Evolutionary conservation across 371 early-diverging fungal species (phyloP).

Genomic region (Mortierella sp.): DNA sequence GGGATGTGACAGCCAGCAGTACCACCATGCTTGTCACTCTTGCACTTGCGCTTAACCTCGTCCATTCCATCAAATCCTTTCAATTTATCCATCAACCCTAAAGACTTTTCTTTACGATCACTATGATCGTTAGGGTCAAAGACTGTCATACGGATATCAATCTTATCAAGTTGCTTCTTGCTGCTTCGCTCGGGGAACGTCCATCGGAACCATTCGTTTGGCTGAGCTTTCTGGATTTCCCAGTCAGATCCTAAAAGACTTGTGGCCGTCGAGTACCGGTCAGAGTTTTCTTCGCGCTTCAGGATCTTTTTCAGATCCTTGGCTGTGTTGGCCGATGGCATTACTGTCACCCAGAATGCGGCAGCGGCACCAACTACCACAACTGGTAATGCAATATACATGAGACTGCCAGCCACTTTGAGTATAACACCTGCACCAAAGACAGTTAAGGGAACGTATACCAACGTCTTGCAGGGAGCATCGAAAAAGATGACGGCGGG

Average conservation of each 20-base stretch:
- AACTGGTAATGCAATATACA: slow-evolving; percentile 32
- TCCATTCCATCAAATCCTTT: slow-evolving; percentile 5
- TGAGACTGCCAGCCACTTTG: slow-evolving; percentile 30
- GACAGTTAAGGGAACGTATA: slow-evolving; percentile 32
- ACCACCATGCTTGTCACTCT: background rate
- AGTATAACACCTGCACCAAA: slow-evolving; percentile 34
- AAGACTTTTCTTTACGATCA: slow-evolving; percentile 19
- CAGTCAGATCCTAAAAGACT: slow-evolving; percentile 37
- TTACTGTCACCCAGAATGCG: slow-evolving; percentile 22
- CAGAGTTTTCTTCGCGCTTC: slow-evolving; percentile 28
- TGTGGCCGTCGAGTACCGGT: slow-evolving; percentile 28
- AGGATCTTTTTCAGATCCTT: slow-evolving; percentile 49
- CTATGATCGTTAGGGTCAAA: slow-evolving; percentile 43
- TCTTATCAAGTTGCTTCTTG: slow-evolving; percentile 32
- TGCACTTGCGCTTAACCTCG: slow-evolving; percentile 12
- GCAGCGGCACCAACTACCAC: slow-evolving; percentile 34
- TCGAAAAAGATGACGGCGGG: slow-evolving; percentile 40
- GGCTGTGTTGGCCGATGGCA: slow-evolving; percentile 37
- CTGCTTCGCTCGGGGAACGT: slow-evolving; percentile 32
- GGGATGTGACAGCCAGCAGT: background rate
- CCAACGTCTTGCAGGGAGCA: slow-evolving; percentile 18
- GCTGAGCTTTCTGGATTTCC: slow-evolving; percentile 35
- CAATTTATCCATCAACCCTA: slow-evolving; percentile 28
- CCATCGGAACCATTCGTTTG: slow-evolving; percentile 52
- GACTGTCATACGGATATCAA: slow-evolving; percentile 44